Base-by-base conservation (phyloP, 2,329 filamentous ascomycete genomes). In the Pyricularia sp. region DNA sequence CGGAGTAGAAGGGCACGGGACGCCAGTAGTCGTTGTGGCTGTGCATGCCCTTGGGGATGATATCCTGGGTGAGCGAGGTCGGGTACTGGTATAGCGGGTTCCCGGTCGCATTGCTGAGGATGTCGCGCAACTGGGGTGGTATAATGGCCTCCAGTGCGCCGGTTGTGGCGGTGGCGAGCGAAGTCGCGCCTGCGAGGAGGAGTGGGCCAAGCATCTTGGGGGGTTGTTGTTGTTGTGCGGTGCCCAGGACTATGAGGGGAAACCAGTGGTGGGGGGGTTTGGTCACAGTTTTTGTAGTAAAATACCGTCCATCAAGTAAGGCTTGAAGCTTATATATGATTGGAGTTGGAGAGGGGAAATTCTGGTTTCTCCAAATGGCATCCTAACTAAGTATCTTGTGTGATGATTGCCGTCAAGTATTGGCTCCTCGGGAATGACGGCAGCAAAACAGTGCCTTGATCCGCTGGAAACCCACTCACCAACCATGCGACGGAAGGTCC, bases 11-110 rank as follows among this genome's bases (percentile, higher is more conserved):
- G 0, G 90, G 89, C 0, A 85, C 80, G 23, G 81, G 80, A 66
- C 88, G 84, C 86, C 87, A 90, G 76, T 92, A 92, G 76, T 92
- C 89, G 73, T 92, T 91, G 75, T 92, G 89, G 1, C 85, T 88
- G 75, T 90, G 88, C 71, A 87, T 89, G 1, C 81, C 79, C 33
- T 88, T 82, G 1, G 88, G 86, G 2, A 80, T 74, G 23, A 87
- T 79, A 67, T 84, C 82, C 23, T 81, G 80, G 7, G 84, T 84
- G 72, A 87, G 84, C 69, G 84, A 81, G 1, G 83, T 81, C 1
- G 84, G 82, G 69, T 84, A 83, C 75, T 78, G 79, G 4, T 78
- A 75, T n/a, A 84, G 73, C 4, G 77, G 79, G 70, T 81, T 76
- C 66, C 76, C 73, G 58, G 72, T 74, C 11, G 76, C 78, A 17